Conservation (phyloP, 345 rosid species). For the Toxicodendron radicans region DNA sequence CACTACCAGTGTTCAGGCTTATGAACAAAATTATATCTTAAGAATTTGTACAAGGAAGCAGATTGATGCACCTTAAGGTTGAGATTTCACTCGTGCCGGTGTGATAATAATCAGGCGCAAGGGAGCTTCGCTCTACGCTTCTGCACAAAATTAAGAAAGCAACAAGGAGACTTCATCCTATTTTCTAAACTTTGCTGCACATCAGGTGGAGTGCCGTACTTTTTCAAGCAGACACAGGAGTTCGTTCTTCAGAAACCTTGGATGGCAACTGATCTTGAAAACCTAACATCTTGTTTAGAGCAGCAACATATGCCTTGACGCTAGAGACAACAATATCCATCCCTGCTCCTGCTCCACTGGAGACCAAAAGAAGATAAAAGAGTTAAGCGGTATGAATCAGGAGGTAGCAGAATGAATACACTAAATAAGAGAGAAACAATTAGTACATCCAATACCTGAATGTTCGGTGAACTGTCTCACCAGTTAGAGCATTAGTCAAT, state of each 20-base stretch:
- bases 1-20: too few species aligned
- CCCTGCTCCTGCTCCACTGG: constrained; percentile 83
- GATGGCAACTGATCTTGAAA: constrained; percentile 39
- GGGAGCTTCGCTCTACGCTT: not conserved
- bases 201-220: not conserved
- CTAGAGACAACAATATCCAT: constrained; percentile 94
- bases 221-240: constrained; percentile 41
- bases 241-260: constrained; percentile 30
- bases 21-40: too few species aligned
- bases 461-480: constrained; percentile 58
- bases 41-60: too few species aligned
- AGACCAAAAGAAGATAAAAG: not conserved
- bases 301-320: constrained; percentile 83
- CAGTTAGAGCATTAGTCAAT: constrained; percentile 57
- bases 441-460: constrained; percentile 52
- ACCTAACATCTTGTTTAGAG: constrained; percentile 86
- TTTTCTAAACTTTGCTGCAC: not conserved
- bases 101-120: not conserved
- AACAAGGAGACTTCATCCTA: not conserved
- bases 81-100: too few species aligned
- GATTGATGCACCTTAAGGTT: too few species aligned
- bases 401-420: not conserved
- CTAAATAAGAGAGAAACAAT: not conserved
- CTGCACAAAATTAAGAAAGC: not conserved
- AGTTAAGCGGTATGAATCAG: not conserved